Conservation (phyloP, 2,329 filamentous ascomycete species). For the Pseudonectria buxi region DNA sequence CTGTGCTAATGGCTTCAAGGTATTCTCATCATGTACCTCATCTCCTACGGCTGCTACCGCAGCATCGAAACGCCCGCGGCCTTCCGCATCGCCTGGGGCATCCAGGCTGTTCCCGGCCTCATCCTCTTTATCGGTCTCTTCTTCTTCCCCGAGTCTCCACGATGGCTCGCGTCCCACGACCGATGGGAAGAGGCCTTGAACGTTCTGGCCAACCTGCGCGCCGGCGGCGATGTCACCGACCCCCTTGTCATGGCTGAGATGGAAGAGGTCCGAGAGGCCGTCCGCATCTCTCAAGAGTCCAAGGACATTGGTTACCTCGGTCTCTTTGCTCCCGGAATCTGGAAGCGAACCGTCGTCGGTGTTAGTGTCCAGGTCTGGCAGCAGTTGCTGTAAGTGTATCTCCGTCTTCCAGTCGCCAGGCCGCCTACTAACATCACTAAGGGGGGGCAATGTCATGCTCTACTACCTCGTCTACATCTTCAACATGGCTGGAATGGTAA, state of each 20-base stretch:
- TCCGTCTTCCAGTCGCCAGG: neutral
- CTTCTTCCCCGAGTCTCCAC: constrained; percentile 55
- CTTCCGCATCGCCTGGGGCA: constrained; percentile 59
- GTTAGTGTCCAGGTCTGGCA: constrained; percentile 48
- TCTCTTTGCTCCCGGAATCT: constrained; percentile 41
- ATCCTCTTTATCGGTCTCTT: constrained; percentile 50
- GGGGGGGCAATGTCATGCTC: constrained; percentile 47
- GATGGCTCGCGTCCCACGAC: constrained; percentile 57
- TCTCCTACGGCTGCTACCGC: constrained; percentile 56
- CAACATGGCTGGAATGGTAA: constrained; percentile 48
- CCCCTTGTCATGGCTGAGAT: constrained; percentile 52
- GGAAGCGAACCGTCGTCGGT: constrained; percentile 45
- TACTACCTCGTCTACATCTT: constrained; percentile 60
- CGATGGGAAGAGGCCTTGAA: constrained; percentile 49
- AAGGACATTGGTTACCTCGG: constrained; percentile 33
- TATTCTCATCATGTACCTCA: constrained; percentile 64
- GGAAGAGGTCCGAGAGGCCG: constrained; percentile 43
- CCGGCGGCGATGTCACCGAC: constrained; percentile 45
- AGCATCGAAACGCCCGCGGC: constrained; percentile 45
- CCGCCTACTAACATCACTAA: constrained; percentile 4
- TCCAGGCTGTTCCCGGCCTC: constrained; percentile 56
- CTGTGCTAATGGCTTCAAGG: constrained; percentile 32
- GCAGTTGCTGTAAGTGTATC: constrained; percentile 33
- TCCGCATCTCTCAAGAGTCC: constrained; percentile 30
- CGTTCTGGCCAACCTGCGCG: constrained; percentile 51